Percentiles rank a stretch among this genome's conserved stretches.
Conservation (phyloP, 129 eudicot species). For the Pseudognaphalium luteoalbum region DNA sequence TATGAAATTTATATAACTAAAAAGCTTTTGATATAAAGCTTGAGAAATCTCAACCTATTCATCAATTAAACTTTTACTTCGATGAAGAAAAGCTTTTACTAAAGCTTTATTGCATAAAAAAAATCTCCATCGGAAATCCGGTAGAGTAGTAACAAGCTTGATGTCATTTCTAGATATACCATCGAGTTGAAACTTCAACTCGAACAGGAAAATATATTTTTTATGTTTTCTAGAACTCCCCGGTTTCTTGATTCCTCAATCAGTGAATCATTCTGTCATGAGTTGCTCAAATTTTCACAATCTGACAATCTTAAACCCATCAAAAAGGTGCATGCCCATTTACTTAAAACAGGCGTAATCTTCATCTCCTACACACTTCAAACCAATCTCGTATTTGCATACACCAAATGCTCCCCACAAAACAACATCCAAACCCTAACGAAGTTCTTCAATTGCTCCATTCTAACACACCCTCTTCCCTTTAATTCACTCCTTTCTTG, state of each 20-base stretch:
- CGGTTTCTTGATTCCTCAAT: conserved; percentile 21
- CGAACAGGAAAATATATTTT: too few species aligned
- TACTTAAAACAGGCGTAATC: conserved; percentile 51
- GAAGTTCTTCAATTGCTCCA: conserved; percentile 51
- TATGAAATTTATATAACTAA: too few species aligned
- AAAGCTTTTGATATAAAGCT: too few species aligned
- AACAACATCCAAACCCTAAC: conserved; percentile 40
- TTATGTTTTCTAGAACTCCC: conserved; percentile 4
- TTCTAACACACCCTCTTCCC: conserved; percentile 54
- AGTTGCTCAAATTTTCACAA: conserved; percentile 34
- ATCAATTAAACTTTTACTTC: too few species aligned
- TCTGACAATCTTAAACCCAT: conserved; percentile 45
- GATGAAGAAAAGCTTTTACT: too few species aligned
- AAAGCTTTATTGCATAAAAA: too few species aligned
- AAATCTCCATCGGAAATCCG: too few species aligned
- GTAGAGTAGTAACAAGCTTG: too few species aligned
- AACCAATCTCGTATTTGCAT: conserved; percentile 46
- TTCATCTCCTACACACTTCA: conserved; percentile 48
- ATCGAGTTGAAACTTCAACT: too few species aligned
- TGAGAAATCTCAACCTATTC: too few species aligned
- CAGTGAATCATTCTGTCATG: conserved; percentile 24
- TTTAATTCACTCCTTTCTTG: conserved; percentile 58
- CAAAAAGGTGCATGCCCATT: conserved; percentile 47
- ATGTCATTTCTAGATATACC: too few species aligned
- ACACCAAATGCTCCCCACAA: conserved; percentile 33